phyloP scores from a whole-genome alignment of 176 grass and related monocot genomes.

The Raddia guianensis region DNA sequence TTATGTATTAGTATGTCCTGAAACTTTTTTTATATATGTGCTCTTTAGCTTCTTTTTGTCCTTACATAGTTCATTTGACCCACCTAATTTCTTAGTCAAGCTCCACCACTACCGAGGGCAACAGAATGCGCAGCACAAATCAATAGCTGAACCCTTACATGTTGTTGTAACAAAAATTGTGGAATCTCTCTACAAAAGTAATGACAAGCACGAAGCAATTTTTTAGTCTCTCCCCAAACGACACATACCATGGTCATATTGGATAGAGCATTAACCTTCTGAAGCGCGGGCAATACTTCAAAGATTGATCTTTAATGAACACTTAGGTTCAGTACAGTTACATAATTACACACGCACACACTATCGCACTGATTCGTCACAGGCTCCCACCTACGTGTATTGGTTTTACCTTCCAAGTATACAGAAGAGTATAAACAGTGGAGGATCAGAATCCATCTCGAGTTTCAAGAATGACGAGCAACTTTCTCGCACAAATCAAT shows the following conservation, averaged over 20 bases:
- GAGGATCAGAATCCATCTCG: slow-evolving; percentile 3
- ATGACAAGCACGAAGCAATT: not conserved
- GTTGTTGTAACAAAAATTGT: not conserved
- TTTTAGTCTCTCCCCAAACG: not conserved
- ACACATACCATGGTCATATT: not conserved
- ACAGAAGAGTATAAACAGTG: slow-evolving; percentile 43
- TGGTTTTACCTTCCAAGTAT: slow-evolving; percentile 31
- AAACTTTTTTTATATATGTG: too few species aligned
- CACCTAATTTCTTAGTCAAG: too few species aligned
- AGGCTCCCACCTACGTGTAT: slow-evolving; percentile 41
- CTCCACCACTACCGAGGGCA: not conserved
- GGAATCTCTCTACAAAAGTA: not conserved
- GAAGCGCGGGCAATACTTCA: not conserved
- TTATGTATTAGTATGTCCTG: too few species aligned
- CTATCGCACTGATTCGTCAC: slow-evolving; percentile 25
- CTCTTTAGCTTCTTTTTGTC: too few species aligned
- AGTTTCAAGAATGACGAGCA: slow-evolving; percentile 35
- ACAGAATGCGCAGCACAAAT: not conserved
- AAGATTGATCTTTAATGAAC: not conserved
- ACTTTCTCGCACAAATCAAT: slow-evolving; percentile 43
- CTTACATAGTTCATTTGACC: too few species aligned
- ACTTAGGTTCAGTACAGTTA: slow-evolving; percentile 27
- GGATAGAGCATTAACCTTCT: not conserved
- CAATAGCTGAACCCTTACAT: not conserved
- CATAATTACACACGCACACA: slow-evolving; percentile 42